Evolutionary conservation across 805 yeast genomes (phyloP), one percentile per base, ranked within the genome.

Genomic region (Wickerhamomyces alni): DNA sequence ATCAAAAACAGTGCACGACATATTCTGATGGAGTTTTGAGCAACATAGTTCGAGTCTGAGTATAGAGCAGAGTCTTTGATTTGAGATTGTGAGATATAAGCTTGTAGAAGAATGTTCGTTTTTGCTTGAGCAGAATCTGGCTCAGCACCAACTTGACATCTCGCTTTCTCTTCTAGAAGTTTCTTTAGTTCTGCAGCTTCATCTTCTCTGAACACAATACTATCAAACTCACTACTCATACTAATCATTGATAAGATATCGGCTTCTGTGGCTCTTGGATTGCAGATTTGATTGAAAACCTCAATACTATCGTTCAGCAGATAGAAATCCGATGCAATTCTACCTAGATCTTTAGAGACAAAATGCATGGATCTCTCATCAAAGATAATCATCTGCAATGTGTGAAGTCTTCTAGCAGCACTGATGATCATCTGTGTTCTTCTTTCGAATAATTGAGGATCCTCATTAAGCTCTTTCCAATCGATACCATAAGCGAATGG

Each of bases 311-410:
- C 87, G 57, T 84, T 82, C 43, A 89, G 63, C 38, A 93, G 65
- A 55, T 93, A 93, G 57, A 89, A 93, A 48, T 93, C 99, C 2
- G 96, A 87, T 0, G 99, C 95, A 32, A 91, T 78, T 54, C 99
- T 73, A 7, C 99, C 99, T 36, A 87, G 65, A 61, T 93, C 98
- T 47, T 91, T 93, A 1, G 96, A 66, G 19, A 80, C 74, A 42
- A 93, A 78, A 2, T 89, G 76, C 37, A 83, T 82, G 0, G 95
- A 77, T 27, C 78, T 67, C 44, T 89, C 96, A 52, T 93, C 97
- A 58, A 78, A 91, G 0, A 89, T 82, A 50, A 93, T 84, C 98
- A 93, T 93, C 55, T 93, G 98, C 5, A 89, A 68, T 6, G 77
- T 63, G 47, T 91, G 95, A n/a, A 93, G 69, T 42, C 85, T 69